These are phyloP conservation scores for Sphagnum contortum DNA, from an alignment of 225 moss, liverwort and hornwort genomes.

Conservation along the genomic window DNA sequence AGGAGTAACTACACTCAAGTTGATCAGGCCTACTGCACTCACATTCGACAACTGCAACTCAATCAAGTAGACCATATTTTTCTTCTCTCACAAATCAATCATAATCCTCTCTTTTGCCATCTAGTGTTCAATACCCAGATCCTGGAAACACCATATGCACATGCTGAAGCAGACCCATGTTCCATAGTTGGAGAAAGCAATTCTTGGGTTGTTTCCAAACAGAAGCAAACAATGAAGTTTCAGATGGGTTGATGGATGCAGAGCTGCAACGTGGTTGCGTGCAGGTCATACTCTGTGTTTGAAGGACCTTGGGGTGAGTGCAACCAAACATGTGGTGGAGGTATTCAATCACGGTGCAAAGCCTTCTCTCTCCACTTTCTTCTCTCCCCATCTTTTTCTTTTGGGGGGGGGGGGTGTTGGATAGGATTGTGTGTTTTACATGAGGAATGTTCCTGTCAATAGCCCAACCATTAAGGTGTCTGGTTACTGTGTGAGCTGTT, in stretches of 20 bases:
- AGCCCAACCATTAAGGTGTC: no score
- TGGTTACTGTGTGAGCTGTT: no score
- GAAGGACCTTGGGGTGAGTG: slow-evolving; percentile 76
- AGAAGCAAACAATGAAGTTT: no score
- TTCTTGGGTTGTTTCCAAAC: no score
- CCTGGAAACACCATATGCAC: no score
- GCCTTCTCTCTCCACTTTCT: slow-evolving; percentile 5
- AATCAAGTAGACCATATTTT: slow-evolving; percentile 28
- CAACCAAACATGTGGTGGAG: slow-evolving; percentile 56
- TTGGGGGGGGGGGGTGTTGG: no score
- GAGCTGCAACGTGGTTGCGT: slow-evolving; percentile 68
- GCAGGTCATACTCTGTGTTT: slow-evolving; percentile 35
- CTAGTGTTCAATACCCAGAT: not conserved
- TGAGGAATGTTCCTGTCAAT: no score
- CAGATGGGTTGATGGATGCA: slow-evolving; percentile 10
- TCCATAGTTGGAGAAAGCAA: no score
- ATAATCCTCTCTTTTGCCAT: not conserved
- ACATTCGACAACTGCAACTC: slow-evolving; percentile 10
- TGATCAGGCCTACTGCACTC: slow-evolving; percentile 35
- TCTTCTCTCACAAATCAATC: not conserved
- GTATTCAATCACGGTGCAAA: slow-evolving; percentile 51
- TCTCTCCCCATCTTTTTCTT: no score
- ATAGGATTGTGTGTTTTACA: no score
- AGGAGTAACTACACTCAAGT: slow-evolving; percentile 49
- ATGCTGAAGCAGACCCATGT: no score